phyloP scores from a whole-genome alignment of 2,329 filamentous ascomycete genomes.

The Amphichorda felina region DNA sequence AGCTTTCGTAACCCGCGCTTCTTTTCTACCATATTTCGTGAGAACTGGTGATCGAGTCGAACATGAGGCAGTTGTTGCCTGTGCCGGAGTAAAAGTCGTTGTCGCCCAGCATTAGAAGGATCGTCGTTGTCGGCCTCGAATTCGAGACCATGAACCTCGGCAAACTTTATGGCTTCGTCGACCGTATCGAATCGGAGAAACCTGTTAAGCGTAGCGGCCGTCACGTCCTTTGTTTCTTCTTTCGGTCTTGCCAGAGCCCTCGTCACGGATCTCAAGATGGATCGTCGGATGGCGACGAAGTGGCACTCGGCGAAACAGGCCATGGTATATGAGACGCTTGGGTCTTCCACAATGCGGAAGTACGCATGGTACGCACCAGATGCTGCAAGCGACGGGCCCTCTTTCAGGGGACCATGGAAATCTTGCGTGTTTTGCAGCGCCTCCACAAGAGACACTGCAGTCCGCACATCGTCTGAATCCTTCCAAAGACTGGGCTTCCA shows the following conservation, averaged over 20 bases:
- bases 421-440: constrained; percentile 46
- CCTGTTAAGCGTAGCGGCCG: constrained; percentile 39
- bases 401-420: constrained; percentile 43
- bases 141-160: constrained; percentile 41
- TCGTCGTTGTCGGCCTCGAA: constrained; percentile 28
- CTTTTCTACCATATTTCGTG: constrained; percentile 42
- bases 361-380: constrained; percentile 39
- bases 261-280: constrained; percentile 42
- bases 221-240: constrained; percentile 47
- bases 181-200: constrained; percentile 57
- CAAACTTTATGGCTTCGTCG: constrained; percentile 53
- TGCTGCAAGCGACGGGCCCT: constrained; percentile 34
- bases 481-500: constrained; percentile 45
- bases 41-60: constrained; percentile 43
- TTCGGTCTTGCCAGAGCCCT: constrained; percentile 43
- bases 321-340: constrained; percentile 54
- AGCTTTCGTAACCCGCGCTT: constrained; percentile 43
- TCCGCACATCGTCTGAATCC: constrained; percentile 45
- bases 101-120: constrained; percentile 20
- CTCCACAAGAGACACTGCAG: constrained; percentile 48
- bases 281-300: constrained; percentile 47
- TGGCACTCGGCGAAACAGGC: constrained; percentile 59
- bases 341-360: constrained; percentile 47
- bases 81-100: constrained; percentile 32
- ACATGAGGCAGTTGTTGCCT: constrained; percentile 31